These are phyloP conservation scores for Cornus kousa DNA, from an alignment of 148 eudicot species.

Conservation along the genomic window DNA sequence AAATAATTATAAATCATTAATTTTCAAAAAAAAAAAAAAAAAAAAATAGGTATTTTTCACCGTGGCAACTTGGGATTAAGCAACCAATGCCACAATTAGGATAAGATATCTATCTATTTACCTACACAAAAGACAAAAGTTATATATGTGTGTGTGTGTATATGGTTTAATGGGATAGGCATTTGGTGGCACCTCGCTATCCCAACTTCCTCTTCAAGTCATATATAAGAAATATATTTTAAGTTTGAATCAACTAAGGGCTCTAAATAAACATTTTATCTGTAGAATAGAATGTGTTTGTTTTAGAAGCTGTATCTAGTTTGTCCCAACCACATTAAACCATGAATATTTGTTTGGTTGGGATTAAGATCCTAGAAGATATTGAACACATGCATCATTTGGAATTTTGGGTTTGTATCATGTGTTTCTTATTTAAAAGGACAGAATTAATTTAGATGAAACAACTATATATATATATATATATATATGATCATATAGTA, in stretches of 20 bases:
- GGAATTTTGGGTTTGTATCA: not conserved
- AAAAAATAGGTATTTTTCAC: too few relatives aligned
- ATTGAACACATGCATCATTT: not conserved
- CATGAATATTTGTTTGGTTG: not conserved
- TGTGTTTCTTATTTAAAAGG: too few relatives aligned
- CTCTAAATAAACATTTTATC: not conserved
- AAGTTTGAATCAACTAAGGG: not conserved
- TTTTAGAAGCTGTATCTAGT: conserved; percentile 19
- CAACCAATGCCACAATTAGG: too few relatives aligned
- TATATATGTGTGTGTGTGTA: too few relatives aligned
- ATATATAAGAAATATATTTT: not conserved
- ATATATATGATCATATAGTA: too few relatives aligned
- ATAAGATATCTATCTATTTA: too few relatives aligned
- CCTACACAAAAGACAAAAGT: too few relatives aligned
- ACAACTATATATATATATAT: too few relatives aligned
- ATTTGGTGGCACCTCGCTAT: conserved; percentile 32
- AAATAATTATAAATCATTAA: too few relatives aligned
- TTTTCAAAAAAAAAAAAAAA: too few relatives aligned
- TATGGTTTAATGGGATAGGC: not conserved
- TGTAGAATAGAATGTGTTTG: not conserved
- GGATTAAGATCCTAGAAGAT: conserved; percentile 1
- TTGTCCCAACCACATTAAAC: conserved; percentile 8
- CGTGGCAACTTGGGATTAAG: too few relatives aligned
- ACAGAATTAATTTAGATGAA: too few relatives aligned
- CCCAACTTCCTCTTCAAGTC: conserved; percentile 4